phyloP scores from a whole-genome alignment of 2,329 filamentous ascomycete genomes.

The Sporothrix dimorphospora region DNA sequence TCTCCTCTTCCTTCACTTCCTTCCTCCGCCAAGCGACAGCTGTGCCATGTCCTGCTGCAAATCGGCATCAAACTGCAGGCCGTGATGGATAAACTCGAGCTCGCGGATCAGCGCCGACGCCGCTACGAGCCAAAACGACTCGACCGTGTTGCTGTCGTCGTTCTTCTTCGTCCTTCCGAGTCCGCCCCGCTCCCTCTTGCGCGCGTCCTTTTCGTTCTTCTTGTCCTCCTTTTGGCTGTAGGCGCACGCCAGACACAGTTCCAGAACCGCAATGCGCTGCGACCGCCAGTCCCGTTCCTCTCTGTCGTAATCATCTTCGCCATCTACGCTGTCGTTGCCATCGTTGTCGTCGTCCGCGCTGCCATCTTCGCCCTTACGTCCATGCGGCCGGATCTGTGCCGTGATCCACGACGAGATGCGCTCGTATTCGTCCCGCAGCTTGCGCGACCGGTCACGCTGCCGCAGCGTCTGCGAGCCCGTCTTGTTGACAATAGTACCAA shows the following conservation, averaged over 20 bases:
- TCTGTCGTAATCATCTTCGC: neutral
- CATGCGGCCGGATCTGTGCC: slow-evolving; percentile 35
- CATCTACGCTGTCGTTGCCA: neutral
- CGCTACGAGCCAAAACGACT: slow-evolving; percentile 42
- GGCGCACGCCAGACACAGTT: slow-evolving; percentile 41
- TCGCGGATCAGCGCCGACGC: slow-evolving; percentile 40
- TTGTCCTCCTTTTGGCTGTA: slow-evolving; percentile 19
- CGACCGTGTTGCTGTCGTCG: slow-evolving; percentile 28
- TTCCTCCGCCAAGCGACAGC: neutral
- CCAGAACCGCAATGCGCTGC: slow-evolving; percentile 34
- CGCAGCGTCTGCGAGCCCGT: slow-evolving; percentile 52
- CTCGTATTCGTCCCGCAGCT: slow-evolving; percentile 57
- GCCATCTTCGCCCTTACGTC: neutral
- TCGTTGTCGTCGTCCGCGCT: neutral
- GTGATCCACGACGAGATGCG: slow-evolving; percentile 47
- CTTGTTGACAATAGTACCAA: slow-evolving; percentile 59
- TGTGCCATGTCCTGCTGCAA: slow-evolving; percentile 22
- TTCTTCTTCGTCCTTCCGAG: neutral
- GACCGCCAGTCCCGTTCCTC: slow-evolving; percentile 22
- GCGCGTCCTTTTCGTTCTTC: neutral
- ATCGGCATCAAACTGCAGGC: neutral
- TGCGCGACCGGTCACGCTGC: slow-evolving; percentile 56
- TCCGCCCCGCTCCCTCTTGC: neutral
- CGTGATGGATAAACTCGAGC: slow-evolving; percentile 30
- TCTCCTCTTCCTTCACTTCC: neutral